Base-by-base conservation (phyloP, 2,329 filamentous ascomycete species). In the Calonectria ilicicola region DNA sequence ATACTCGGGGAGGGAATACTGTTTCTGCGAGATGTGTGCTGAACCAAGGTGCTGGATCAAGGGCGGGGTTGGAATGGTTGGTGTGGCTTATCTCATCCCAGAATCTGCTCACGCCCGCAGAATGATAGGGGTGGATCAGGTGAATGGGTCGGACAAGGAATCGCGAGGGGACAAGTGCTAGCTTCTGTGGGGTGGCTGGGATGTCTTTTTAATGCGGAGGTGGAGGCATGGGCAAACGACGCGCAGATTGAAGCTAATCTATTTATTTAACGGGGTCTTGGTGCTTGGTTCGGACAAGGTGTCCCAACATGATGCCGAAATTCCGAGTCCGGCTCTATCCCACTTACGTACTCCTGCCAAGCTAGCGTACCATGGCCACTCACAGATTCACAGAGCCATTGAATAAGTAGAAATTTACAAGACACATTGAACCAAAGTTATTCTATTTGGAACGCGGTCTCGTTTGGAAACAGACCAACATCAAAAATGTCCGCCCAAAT, bases 31-130 rank as follows among this genome's bases (percentile, higher is more conserved):
- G 23, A 26, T 62, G 21, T 26, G 17, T 38, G 38, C 17, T 53
- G 14, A 23, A 27, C 64, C 32, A 27, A 42, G 32, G 23, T 44
- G 21, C 5, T 8, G n/a, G 23, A 51, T 15, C 15, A 51, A 32
- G n/a, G 27, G 65, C 65, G 65, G 65, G 65, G 65, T 68, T 62
- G 42, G 32, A 46, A 38, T 21, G 51, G 17, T 27, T n/a, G 46
- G 65, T 10, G 19, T 27, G 32, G 65, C 65, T 68, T 68, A 68
- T 68, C 65, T 62, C 26, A n/a, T 44, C 65, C 29, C 29, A 29
- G 42, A 47, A 7, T 29, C 2, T 29, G 17, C 9, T 62, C 26
- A 58, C 26, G 65, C 27, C 65, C 47, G 64, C 49, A 32, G 32
- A 46, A 40, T 23, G 42, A 60, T 46, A 49, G 53, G 27, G 65